phyloP scores from a whole-genome alignment of 306 rosid species.

The Cotoneaster glaucophyllus region DNA sequence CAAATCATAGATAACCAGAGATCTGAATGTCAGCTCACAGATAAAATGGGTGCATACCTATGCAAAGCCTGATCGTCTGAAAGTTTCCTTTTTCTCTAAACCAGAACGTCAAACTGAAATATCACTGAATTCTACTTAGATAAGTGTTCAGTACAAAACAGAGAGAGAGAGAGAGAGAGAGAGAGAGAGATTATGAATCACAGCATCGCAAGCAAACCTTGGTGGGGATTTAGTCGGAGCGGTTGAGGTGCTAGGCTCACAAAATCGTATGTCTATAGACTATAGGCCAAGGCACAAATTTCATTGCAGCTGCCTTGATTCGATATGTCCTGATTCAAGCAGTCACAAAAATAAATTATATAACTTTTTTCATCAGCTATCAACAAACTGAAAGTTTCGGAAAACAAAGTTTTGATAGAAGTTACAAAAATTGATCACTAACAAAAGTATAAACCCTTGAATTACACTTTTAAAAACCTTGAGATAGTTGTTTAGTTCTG shows the following conservation, averaged over 20 bases:
- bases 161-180: conserved; percentile 1
- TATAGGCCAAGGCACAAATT: conserved; percentile 89
- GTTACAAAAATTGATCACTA: not conserved
- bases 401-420: not conserved
- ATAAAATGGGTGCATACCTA: no score
- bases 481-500: not conserved
- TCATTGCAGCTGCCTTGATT: conserved; percentile 64
- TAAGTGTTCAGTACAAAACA: not conserved
- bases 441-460: not conserved
- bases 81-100: no score
- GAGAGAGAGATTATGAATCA: conserved; percentile 3
- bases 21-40: no score
- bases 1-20: no score
- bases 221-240: conserved; percentile 84
- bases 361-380: not conserved
- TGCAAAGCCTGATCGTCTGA: no score
- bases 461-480: not conserved
- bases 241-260: no score
- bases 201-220: conserved; percentile 42
- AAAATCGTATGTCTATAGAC: no score
- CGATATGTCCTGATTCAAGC: conserved; percentile 70
- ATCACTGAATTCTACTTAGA: no score
- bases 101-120: no score
- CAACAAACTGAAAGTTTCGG: not conserved
- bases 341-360: conserved; percentile 4